Evolutionary conservation across 2,329 filamentous ascomycete genomes (phyloP).

Genomic region (Monosporascus sp.): DNA sequence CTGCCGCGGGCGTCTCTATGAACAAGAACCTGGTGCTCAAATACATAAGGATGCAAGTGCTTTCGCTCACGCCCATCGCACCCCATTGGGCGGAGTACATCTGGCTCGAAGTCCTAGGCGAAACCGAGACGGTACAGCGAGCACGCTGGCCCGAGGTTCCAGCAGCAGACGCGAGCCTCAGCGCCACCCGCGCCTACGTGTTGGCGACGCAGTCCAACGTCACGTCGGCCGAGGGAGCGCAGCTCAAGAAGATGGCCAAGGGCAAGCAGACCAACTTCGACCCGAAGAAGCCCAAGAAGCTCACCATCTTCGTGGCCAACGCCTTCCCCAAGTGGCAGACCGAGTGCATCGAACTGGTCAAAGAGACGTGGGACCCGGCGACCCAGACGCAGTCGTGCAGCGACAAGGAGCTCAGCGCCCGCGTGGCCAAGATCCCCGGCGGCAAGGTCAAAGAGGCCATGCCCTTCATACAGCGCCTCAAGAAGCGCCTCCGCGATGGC

Average conservation of each 20-base stretch:
- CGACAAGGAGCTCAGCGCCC: conserved; percentile 44
- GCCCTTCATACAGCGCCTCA: conserved; percentile 87
- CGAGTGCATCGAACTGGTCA: conserved; percentile 77
- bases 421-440: conserved; percentile 60
- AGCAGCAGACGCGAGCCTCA: conserved; percentile 59
- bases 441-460: conserved; percentile 95
- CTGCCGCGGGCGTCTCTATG: conserved; percentile 63
- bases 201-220: conserved; percentile 68
- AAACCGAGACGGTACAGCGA: conserved; percentile 70
- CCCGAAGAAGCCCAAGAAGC: conserved; percentile 84
- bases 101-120: conserved; percentile 85
- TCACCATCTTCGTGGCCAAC: conserved; percentile 77
- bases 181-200: conserved; percentile 78
- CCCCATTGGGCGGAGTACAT: conserved; percentile 95
- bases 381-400: conserved; percentile 22
- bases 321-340: conserved; percentile 88
- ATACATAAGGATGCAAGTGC: conserved; percentile 82
- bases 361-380: conserved; percentile 58
- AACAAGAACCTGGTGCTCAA: conserved; percentile 72
- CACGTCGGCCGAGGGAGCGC: conserved; percentile 75
- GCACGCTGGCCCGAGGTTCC: conserved; percentile 70
- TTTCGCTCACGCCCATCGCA: conserved; percentile 76
- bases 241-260: conserved; percentile 87
- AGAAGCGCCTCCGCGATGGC: conserved; percentile 72
- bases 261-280: conserved; percentile 84